Percentiles rank a stretch among this genome's conserved stretches.
Conservation (phyloP, 345 rosid species). For the Anacardium occidentale region DNA sequence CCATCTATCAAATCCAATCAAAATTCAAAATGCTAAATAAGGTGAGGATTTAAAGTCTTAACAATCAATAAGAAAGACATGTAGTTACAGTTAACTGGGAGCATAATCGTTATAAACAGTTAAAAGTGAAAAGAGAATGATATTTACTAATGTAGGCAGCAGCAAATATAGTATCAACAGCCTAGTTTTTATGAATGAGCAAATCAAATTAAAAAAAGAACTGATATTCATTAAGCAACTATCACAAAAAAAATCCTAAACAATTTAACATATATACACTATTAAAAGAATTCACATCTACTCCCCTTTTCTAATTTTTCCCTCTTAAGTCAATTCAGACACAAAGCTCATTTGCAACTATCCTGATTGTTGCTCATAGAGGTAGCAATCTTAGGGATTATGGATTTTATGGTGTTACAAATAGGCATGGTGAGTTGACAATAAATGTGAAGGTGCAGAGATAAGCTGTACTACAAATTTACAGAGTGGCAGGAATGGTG, state of each 20-base stretch:
- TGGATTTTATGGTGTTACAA: background rate
- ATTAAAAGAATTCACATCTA: background rate
- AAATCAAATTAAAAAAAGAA: background rate
- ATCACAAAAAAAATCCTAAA: background rate
- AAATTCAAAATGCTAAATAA: conserved; percentile 27
- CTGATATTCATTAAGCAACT: conserved; percentile 3
- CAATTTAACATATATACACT: background rate
- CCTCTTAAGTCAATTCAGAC: background rate
- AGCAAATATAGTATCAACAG: background rate
- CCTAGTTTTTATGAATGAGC: background rate
- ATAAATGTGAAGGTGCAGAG: background rate
- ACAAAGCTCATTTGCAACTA: background rate
- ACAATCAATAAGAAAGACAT: background rate
- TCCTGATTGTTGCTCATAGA: background rate
- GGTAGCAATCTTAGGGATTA: background rate
- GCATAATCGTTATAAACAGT: background rate
- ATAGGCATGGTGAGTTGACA: background rate
- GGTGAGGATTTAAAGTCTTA: conserved; percentile 1
- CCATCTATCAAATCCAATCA: conserved; percentile 70
- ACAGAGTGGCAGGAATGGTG: too few species aligned
- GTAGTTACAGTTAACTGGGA: background rate
- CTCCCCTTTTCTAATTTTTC: background rate
- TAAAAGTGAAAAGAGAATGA: background rate
- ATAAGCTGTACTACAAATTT: background rate
- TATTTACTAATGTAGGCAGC: background rate